A percentile compares a stretch with the other conserved stretches of the same genome.
Conservation (phyloP, 805 yeast species). For the Wickerhamiella spandovensis region DNA sequence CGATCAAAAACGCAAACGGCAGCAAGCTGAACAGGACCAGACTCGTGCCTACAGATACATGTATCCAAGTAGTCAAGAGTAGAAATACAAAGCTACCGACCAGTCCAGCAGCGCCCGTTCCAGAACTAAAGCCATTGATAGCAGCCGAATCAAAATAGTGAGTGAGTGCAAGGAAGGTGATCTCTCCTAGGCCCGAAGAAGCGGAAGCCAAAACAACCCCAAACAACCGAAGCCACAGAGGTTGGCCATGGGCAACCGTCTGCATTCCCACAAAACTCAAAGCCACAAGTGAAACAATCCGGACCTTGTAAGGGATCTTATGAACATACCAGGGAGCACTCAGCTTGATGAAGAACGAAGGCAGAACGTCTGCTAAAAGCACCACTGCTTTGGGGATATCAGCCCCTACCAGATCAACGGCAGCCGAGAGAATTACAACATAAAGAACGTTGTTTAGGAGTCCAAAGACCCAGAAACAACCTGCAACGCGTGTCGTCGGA, state of each 20-base stretch:
- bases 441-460: constrained; percentile 77
- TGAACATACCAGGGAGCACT: constrained; percentile 73
- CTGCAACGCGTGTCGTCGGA: neutral
- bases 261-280: constrained; percentile 67
- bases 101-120: constrained; percentile 94
- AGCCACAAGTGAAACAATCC: constrained; percentile 43
- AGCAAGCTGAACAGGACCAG: constrained; percentile 41
- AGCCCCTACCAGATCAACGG: constrained; percentile 80
- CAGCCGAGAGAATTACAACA: constrained; percentile 85
- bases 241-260: constrained; percentile 35
- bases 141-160: constrained; percentile 54
- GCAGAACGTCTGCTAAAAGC: constrained; percentile 72
- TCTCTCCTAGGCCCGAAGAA: constrained; percentile 84
- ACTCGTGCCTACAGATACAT: constrained; percentile 39
- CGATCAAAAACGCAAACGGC: constrained; percentile 23
- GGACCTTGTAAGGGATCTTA: constrained; percentile 38
- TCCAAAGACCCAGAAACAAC: constrained; percentile 65
- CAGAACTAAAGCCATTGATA: constrained; percentile 79
- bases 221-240: constrained; percentile 32
- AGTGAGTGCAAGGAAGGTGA: constrained; percentile 76
- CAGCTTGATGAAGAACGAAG: constrained; percentile 60
- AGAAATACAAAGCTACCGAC: constrained; percentile 60
- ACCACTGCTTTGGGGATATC: constrained; percentile 74
- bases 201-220: constrained; percentile 73
- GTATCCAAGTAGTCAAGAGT: constrained; percentile 56